These are phyloP conservation scores for Helianthus tuberosus DNA, from an alignment of 129 eudicot species.

Conservation along the genomic window DNA sequence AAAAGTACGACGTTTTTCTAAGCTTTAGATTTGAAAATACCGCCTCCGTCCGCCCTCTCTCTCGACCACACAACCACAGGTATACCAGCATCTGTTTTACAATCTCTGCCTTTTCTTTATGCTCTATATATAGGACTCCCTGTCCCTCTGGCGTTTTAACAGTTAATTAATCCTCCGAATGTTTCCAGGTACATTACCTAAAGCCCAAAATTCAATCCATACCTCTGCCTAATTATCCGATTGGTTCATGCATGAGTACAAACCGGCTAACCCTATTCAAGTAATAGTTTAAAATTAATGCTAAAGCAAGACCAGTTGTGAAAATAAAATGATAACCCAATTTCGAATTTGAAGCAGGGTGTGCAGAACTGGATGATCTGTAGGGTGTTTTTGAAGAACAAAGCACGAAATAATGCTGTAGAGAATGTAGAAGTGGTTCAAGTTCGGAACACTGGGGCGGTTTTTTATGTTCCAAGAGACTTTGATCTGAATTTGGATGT, in stretches of 20 bases:
- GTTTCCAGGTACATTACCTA: slow-evolving; percentile 81
- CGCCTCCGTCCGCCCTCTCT: too few species aligned
- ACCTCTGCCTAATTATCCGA: slow-evolving; percentile 67
- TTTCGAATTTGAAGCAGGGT: slow-evolving; percentile 21
- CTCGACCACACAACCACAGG: too few species aligned
- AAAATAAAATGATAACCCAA: too few species aligned
- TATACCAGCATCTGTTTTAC: too few species aligned
- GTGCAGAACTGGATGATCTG: slow-evolving; percentile 84
- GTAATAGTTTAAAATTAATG: slow-evolving; percentile 28
- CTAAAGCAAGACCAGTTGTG: too few species aligned
- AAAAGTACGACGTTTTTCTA: too few species aligned
- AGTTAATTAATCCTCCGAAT: slow-evolving; percentile 38
- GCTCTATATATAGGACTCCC: too few species aligned
- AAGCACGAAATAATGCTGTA: too few species aligned
- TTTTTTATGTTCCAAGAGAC: not conserved
- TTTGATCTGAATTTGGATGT: slow-evolving; percentile 43
- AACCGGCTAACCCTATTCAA: slow-evolving; percentile 45
- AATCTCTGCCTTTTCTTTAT: too few species aligned
- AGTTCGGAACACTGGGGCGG: not conserved
- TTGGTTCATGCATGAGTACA: slow-evolving; percentile 96
- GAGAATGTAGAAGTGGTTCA: not conserved
- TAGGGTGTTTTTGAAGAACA: slow-evolving; percentile 73
- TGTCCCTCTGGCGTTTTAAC: too few species aligned
- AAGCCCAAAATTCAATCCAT: slow-evolving; percentile 62
- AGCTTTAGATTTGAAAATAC: too few species aligned